Evolutionary conservation across 1,284 basidiomycete genomes (phyloP), one percentile per base, ranked within the genome.

Genomic region (Apiotrichum porosum): DNA sequence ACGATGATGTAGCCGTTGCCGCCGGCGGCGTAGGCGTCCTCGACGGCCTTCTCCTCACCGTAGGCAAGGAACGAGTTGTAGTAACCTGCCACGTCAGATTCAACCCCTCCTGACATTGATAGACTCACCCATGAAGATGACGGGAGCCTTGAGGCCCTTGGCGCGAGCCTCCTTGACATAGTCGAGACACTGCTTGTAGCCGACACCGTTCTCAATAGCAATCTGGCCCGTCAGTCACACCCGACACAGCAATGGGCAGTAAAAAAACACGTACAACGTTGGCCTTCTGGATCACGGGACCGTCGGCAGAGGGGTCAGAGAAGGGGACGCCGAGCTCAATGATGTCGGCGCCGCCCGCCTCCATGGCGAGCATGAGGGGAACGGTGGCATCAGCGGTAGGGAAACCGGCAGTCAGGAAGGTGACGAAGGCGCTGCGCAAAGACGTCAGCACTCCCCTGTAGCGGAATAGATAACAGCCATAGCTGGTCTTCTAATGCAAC

Each of bases 1-100:
- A 97, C 92, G 71, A 99, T 82, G 65, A 98, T 94, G 72, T 93
- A 99, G 6, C 94, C 95, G 72, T 95, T 97, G 1, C 89, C 95
- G 26, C 94, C 94, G 21, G 90, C 88, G 45, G 83, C 82, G 44
- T 76, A 80, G 5, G 92, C 93, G 68, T 95, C 92, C 45, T 83
- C 79, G 38, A 97, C 91, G 2, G 94, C 88, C 68, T 83, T 86
- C 59, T 93, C 86, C 74, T 98, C 95, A 10, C 91, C 92, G 67
- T 97, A 94, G 0, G 93, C 88, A 43, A 98, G 79, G 35, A 97
- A 74, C 9, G 95, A 93, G 70, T 98, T 98, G 75, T 93, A 95
- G 75, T 97, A 97, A 39, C 92, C 92, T 95, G 44, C 8, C 10
- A 6, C 8, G 41, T 54, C 36, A 63, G 54, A 24, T 35, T 18